A percentile compares a stretch with the other conserved stretches of the same genome.
Evolutionary conservation across 140 eudicot genomes (phyloP).

Genomic region (Artemisia princeps): DNA sequence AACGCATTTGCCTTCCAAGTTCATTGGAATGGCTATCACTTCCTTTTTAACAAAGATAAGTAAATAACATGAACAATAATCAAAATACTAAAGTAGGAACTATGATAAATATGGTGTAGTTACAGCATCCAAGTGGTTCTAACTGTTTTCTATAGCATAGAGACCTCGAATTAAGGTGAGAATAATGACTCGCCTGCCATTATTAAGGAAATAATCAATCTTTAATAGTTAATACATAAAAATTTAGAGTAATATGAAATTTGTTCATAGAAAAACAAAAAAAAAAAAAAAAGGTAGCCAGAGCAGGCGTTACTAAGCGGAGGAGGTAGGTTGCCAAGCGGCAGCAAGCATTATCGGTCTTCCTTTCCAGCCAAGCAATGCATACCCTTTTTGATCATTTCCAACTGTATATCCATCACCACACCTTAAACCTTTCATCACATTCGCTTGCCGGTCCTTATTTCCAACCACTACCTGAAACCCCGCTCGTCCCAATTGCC

Average conservation of each 20-base stretch:
- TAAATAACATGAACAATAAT: background rate
- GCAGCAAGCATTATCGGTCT: constrained; percentile 71
- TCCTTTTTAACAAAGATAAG: background rate
- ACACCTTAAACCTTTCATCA: constrained; percentile 30
- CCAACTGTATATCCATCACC: constrained; percentile 62
- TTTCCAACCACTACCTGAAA: constrained; percentile 46
- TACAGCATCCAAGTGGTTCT: constrained; percentile 9
- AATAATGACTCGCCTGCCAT: constrained; percentile 12
- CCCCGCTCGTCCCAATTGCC: constrained; percentile 64
- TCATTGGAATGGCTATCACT: no score
- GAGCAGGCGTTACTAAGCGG: constrained; percentile 13
- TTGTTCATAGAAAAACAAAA: background rate
- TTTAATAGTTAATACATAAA: constrained; percentile 7
- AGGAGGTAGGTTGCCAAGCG: constrained; percentile 49
- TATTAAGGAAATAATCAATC: constrained; percentile 20
- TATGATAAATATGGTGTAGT: constrained; percentile 12
- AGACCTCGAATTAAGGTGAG: constrained; percentile 11
- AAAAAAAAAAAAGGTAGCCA: background rate
- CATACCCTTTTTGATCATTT: constrained; percentile 48
- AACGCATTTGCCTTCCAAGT: no score
- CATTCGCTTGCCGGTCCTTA: constrained; percentile 30
- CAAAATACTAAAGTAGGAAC: background rate
- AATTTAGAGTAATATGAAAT: constrained; percentile 14
- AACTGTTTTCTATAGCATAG: constrained; percentile 9
- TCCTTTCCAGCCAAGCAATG: constrained; percentile 77